phyloP scores from a whole-genome alignment of 2,329 filamentous ascomycete species.

The Talaromyces sp. region DNA sequence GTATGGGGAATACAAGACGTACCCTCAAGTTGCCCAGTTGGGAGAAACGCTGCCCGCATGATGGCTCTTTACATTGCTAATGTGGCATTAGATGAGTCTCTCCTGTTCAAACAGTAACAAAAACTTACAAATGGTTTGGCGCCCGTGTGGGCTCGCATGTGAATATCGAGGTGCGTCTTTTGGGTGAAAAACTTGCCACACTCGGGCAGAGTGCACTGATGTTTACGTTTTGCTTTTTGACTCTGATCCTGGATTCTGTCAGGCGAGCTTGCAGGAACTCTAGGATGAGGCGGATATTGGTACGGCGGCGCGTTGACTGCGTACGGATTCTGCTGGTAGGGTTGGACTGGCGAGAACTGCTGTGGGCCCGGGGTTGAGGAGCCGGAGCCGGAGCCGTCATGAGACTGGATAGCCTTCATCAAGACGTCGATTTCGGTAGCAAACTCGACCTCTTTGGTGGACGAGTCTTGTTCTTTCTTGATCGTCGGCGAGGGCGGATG shows the following conservation, averaged over 20 bases:
- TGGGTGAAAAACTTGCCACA: constrained; percentile 84
- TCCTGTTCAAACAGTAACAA: not conserved
- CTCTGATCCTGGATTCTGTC: constrained; percentile 16
- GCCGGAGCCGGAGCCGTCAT: not conserved
- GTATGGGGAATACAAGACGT: constrained; percentile 21
- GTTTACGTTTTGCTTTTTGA: constrained; percentile 54
- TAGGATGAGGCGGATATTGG: constrained; percentile 14
- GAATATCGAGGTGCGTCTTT: constrained; percentile 89
- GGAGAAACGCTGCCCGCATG: constrained; percentile 76
- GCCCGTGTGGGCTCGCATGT: constrained; percentile 82
- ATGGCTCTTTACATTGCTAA: constrained; percentile 63
- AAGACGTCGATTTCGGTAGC: constrained; percentile 80
- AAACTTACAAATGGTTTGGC: constrained; percentile 80
- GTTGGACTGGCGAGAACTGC: constrained; percentile 25
- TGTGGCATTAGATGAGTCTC: constrained; percentile 6
- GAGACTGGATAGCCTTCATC: constrained; percentile 79
- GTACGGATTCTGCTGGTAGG: constrained; percentile 18
- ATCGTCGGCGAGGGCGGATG: not conserved
- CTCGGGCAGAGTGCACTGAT: constrained; percentile 66
- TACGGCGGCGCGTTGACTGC: constrained; percentile 16
- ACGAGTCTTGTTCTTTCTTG: constrained; percentile 5
- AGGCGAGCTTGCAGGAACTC: constrained; percentile 6
- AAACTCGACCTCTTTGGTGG: constrained; percentile 54
- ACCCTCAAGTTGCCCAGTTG: constrained; percentile 89
- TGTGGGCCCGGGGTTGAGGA: constrained; percentile 20